These are phyloP conservation scores for Pleurotus salmoneostramineus DNA, from an alignment of 768 basidiomycete genomes.

Conservation along the genomic window DNA sequence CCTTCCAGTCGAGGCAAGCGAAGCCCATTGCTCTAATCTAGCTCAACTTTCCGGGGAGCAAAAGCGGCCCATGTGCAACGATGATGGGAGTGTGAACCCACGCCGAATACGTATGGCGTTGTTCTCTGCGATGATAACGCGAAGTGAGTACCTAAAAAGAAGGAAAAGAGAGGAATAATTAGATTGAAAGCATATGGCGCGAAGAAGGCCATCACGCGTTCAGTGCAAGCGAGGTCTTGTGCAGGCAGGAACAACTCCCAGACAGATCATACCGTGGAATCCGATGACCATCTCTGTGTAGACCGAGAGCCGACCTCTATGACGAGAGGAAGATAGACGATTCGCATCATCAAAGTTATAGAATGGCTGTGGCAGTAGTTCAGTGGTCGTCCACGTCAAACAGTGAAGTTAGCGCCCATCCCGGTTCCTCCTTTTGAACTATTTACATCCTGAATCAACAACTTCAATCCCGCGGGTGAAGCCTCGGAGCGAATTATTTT, in stretches of 20 bases:
- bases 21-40: too few species aligned
- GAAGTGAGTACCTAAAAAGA: not conserved
- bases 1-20: not conserved
- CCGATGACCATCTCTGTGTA: not conserved
- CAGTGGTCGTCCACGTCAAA: too few species aligned
- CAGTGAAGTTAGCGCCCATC: too few species aligned
- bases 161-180: not conserved
- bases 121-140: not conserved
- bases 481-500: too few species aligned
- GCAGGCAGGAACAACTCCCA: not conserved
- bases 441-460: too few species aligned
- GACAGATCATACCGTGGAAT: slow-evolving; percentile 4
- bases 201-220: not conserved
- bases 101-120: not conserved
- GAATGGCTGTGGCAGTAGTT: too few species aligned
- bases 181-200: slow-evolving; percentile 1
- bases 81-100: not conserved
- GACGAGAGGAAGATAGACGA: too few species aligned
- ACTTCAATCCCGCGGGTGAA: too few species aligned
- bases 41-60: not conserved
- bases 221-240: not conserved
- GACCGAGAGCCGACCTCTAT: too few species aligned
- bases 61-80: not conserved
- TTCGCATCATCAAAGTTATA: too few species aligned
- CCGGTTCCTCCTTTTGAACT: too few species aligned